A percentile compares a stretch with the other conserved stretches of the same genome.
Evolutionary conservation across 495 filamentous ascomycete species (phyloP).

Genomic region (Arthonia radiata): DNA sequence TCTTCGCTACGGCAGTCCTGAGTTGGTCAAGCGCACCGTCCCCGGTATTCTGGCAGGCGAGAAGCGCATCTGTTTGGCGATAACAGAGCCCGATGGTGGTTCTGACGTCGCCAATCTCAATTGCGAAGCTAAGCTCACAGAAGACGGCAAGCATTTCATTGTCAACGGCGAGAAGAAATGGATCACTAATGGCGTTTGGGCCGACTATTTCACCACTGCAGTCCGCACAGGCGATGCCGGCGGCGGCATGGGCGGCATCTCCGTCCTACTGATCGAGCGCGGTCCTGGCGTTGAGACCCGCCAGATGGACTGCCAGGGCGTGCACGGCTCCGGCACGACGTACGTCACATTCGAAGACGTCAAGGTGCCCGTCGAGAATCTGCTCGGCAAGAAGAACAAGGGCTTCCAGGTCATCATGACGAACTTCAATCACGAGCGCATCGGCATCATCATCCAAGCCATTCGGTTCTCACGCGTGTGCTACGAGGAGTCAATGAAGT

Average conservation of each 20-base stretch:
- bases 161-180: slow-evolving; percentile 99
- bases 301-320: slow-evolving; percentile 95
- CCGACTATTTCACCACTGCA: slow-evolving; percentile 90
- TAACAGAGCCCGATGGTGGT: slow-evolving; percentile 40
- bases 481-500: slow-evolving; percentile 89
- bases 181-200: slow-evolving; percentile 96
- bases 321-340: slow-evolving; percentile 82
- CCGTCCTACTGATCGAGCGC: slow-evolving; percentile 72
- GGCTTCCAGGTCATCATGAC: slow-evolving; percentile 98
- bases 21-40: slow-evolving; percentile 56
- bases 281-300: slow-evolving; percentile 58
- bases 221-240: slow-evolving; percentile 79
- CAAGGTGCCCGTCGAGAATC: slow-evolving; percentile 92
- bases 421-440: slow-evolving; percentile 98
- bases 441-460: slow-evolving; percentile 96
- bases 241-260: slow-evolving; percentile 72
- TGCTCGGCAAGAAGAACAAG: slow-evolving; percentile 93
- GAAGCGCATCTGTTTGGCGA: slow-evolving; percentile 82
- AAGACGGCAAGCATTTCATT: slow-evolving; percentile 95
- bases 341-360: slow-evolving; percentile 97
- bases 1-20: slow-evolving; percentile 77
- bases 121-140: slow-evolving; percentile 77
- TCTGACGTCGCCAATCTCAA: slow-evolving; percentile 77
- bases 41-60: slow-evolving; percentile 75
- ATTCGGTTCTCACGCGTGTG: slow-evolving; percentile 88